Percentiles rank a stretch among this genome's conserved stretches.
Evolutionary conservation across 2,329 filamentous ascomycete species (phyloP).

Genomic region (Fusarium tuaranense): DNA sequence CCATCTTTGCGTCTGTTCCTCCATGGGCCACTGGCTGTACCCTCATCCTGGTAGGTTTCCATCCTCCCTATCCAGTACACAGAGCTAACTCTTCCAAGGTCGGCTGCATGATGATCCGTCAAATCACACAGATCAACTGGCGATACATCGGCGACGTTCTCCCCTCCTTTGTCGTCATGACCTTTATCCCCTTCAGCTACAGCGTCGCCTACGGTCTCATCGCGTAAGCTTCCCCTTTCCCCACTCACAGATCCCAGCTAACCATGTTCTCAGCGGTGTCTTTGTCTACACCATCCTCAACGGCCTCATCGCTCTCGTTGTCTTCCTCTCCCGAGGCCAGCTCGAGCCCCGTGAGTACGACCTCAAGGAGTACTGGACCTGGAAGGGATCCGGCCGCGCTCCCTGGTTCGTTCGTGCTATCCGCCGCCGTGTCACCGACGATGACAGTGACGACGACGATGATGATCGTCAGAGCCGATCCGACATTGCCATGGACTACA

Average conservation of each 20-base stretch:
- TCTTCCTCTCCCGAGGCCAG: conserved; percentile 56
- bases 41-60: conserved; percentile 68
- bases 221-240: conserved; percentile 59
- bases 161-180: conserved; percentile 80
- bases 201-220: conserved; percentile 83
- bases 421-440: conserved; percentile 21
- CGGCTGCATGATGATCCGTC: conserved; percentile 82
- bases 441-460: conserved; percentile 3
- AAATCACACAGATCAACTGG: conserved; percentile 82
- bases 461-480: conserved; percentile 25
- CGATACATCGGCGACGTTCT: conserved; percentile 79
- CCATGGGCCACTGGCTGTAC: conserved; percentile 83
- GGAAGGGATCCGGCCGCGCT: conserved; percentile 60
- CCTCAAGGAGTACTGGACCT: conserved; percentile 67
- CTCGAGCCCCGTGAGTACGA: conserved; percentile 65
- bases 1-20: conserved; percentile 81
- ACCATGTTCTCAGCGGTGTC: conserved; percentile 57
- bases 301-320: conserved; percentile 58
- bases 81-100: conserved; percentile 57
- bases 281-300: conserved; percentile 66
- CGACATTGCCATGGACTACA: conserved; percentile 22
- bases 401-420: conserved; percentile 61
- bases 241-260: neutral
- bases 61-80: neutral
- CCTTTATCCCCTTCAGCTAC: conserved; percentile 83